A percentile compares a stretch with the other conserved stretches of the same genome.
phyloP scores from a whole-genome alignment of 2,329 filamentous ascomycete genomes.

The Colletotrichum destructivum region DNA sequence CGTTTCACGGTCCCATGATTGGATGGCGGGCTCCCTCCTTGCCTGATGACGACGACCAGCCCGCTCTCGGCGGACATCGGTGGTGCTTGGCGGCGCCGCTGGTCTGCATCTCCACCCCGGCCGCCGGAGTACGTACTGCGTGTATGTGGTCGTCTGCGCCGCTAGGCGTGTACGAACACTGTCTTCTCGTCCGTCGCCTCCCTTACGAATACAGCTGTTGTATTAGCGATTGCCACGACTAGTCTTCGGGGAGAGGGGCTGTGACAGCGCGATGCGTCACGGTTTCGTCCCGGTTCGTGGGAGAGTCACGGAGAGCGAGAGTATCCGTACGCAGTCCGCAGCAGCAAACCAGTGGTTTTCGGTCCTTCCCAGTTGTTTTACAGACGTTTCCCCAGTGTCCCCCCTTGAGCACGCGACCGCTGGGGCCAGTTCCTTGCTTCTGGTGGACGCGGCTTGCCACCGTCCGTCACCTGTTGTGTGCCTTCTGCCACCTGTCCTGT shows the following conservation, averaged over 20 bases:
- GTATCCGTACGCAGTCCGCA: not conserved
- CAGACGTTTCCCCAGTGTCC: slow-evolving; percentile 23
- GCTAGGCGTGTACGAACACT: too few relatives aligned
- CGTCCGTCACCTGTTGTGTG: not conserved
- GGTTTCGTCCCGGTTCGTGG: not conserved
- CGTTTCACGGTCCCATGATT: slow-evolving; percentile 22
- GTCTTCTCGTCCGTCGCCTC: not conserved
- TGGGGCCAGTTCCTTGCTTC: not conserved
- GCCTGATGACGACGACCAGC: slow-evolving; percentile 40
- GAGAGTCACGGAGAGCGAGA: too few relatives aligned
- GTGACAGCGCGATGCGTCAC: slow-evolving; percentile 33
- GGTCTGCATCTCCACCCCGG: slow-evolving; percentile 33
- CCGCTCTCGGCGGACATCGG: slow-evolving; percentile 40
- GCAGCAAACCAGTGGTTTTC: not conserved
- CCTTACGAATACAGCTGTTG: not conserved
- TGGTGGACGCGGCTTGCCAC: slow-evolving; percentile 5
- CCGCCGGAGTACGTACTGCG: not conserved
- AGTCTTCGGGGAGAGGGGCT: slow-evolving; percentile 21
- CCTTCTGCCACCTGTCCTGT: too few relatives aligned
- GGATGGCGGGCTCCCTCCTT: slow-evolving; percentile 24
- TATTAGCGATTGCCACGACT: slow-evolving; percentile 15
- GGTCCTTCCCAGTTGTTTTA: not conserved
- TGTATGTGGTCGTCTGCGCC: not conserved
- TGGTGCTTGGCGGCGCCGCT: slow-evolving; percentile 41
- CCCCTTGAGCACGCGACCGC: slow-evolving; percentile 23